phyloP scores from a whole-genome alignment of 306 rosid species.

The Fagus sylvatica region DNA sequence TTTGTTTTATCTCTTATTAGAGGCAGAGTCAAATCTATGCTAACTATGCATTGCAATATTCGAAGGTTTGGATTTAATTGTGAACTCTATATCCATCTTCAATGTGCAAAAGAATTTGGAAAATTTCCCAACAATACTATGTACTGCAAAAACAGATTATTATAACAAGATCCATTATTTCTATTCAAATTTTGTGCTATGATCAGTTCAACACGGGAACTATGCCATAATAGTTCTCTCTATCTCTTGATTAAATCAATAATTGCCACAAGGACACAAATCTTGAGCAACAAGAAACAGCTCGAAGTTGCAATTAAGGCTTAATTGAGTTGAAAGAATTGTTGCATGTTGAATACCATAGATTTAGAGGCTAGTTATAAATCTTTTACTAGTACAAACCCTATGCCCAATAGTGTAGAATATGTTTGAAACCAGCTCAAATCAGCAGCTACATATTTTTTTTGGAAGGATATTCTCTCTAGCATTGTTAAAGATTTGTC shows the following conservation, averaged over 20 bases:
- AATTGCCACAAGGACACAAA: too few relatives aligned
- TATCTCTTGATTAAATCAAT: too few relatives aligned
- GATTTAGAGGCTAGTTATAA: too few relatives aligned
- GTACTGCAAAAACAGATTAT: not conserved
- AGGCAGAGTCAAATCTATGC: not conserved
- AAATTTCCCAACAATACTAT: not conserved
- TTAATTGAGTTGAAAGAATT: not conserved
- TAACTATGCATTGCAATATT: not conserved
- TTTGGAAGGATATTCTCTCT: conserved; percentile 10
- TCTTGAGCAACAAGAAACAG: too few relatives aligned
- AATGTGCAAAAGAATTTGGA: not conserved
- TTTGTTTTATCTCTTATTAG: not conserved
- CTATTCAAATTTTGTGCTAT: not conserved
- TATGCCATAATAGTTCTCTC: not conserved
- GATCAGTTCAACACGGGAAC: not conserved
- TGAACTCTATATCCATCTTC: not conserved
- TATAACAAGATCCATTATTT: not conserved
- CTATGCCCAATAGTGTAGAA: not conserved
- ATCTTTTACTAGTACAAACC: not conserved
- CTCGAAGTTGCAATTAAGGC: too few relatives aligned
- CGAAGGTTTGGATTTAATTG: not conserved
- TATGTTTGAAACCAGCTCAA: not conserved
- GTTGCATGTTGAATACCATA: too few relatives aligned
- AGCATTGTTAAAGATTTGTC: not conserved
- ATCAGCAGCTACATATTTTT: not conserved